phyloP scores from a whole-genome alignment of 495 filamentous ascomycete species.

The Sordaria brevicollis region DNA sequence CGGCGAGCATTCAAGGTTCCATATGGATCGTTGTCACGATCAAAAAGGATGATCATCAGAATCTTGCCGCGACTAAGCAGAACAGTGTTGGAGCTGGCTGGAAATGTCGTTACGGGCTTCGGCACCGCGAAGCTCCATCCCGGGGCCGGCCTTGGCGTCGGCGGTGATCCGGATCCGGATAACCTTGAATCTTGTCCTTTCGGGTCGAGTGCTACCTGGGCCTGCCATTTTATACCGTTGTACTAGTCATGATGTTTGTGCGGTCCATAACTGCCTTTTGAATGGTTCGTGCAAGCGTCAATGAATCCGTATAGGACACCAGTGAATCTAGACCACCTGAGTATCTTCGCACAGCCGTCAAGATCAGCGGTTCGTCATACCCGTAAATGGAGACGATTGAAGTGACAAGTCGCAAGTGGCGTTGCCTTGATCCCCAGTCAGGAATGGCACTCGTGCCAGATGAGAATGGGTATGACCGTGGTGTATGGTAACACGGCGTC shows the following conservation, averaged over 20 bases:
- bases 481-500: background rate
- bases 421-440: background rate
- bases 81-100: background rate
- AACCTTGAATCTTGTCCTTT: background rate
- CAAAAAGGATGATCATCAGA: background rate
- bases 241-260: background rate
- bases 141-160: background rate
- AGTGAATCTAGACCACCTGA: background rate
- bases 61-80: background rate
- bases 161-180: background rate
- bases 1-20: background rate
- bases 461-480: background rate
- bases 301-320: background rate
- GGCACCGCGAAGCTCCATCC: background rate
- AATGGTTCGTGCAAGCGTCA: too few relatives aligned
- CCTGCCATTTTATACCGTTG: background rate
- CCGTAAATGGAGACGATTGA: background rate
- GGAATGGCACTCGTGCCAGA: background rate
- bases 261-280: background rate
- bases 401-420: background rate
- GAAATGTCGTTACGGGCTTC: background rate
- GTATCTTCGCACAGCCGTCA: background rate
- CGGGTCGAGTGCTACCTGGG: background rate
- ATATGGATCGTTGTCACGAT: background rate
- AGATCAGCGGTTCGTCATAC: background rate